These are phyloP conservation scores for Gillenia trifoliata DNA, from an alignment of 306 rosid species.

Conservation along the genomic window DNA sequence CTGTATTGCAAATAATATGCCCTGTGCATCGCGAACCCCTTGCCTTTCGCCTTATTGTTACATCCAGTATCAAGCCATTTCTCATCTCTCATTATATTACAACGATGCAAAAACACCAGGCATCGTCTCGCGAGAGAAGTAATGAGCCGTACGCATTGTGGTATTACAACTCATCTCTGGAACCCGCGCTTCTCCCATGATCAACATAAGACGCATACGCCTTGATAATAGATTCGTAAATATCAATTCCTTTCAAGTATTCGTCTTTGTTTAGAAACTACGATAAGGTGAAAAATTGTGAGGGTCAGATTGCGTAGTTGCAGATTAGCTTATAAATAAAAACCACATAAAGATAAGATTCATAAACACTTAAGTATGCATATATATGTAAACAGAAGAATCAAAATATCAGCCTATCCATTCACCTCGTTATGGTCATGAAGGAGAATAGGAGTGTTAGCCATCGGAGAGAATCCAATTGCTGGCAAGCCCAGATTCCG, in stretches of 20 bases:
- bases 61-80: not conserved
- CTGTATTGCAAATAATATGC: no score
- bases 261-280: constrained; percentile 80
- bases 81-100: constrained; percentile 11
- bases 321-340: not conserved
- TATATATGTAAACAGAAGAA: not conserved
- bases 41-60: not conserved
- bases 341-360: not conserved
- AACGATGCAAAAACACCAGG: not conserved
- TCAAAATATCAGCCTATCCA: not conserved
- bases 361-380: not conserved
- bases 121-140: not conserved
- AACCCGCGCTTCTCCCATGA: constrained; percentile 19
- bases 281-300: constrained; percentile 13
- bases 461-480: constrained; percentile 94
- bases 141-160: not conserved
- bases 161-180: constrained; percentile 70
- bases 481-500: constrained; percentile 75
- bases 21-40: no score
- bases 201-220: constrained; percentile 57
- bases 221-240: constrained; percentile 63
- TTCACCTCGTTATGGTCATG: constrained; percentile 97
- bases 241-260: constrained; percentile 75
- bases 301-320: not conserved
- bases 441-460: constrained; percentile 82